A percentile compares a stretch with the other conserved stretches of the same genome.
Evolutionary conservation across 2,329 filamentous ascomycete genomes (phyloP).

Genomic region (Cladophialophora carrionii): DNA sequence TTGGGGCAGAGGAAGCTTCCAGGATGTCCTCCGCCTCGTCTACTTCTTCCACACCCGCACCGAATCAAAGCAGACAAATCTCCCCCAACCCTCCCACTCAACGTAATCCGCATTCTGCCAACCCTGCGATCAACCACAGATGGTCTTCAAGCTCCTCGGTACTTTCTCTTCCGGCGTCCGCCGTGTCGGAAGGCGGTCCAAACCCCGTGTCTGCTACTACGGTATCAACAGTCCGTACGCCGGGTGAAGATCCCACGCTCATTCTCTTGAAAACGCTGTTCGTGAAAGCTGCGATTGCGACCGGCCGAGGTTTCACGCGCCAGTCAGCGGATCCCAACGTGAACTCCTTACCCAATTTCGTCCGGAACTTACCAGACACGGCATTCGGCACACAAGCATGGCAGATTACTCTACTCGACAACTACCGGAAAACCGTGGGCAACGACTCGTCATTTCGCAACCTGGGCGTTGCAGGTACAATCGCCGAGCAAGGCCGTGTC

Average conservation of each 20-base stretch:
- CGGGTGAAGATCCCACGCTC: conserved; percentile 73
- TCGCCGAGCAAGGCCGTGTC: conserved; percentile 64
- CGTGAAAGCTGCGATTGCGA: conserved; percentile 70
- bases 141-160: conserved; percentile 84
- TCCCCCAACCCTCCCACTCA: conserved; percentile 24
- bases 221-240: conserved; percentile 49
- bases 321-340: conserved; percentile 48
- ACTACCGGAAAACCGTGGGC: conserved; percentile 78
- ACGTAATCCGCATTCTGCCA: conserved; percentile 28
- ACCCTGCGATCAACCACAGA: conserved; percentile 38
- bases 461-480: conserved; percentile 48
- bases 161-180: conserved; percentile 71
- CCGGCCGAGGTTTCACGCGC: conserved; percentile 33
- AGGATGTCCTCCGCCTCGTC: conserved; percentile 30
- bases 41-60: conserved; percentile 23
- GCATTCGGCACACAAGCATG: conserved; percentile 75
- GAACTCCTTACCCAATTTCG: conserved; percentile 76
- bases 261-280: conserved; percentile 77
- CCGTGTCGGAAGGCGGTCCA: conserved; percentile 33
- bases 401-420: conserved; percentile 72
- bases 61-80: conserved; percentile 22
- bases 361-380: conserved; percentile 72
- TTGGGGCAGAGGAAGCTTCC: conserved; percentile 67
- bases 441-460: conserved; percentile 69
- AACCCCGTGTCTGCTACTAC: conserved; percentile 52